phyloP scores from a whole-genome alignment of 768 basidiomycete genomes.

The Trametes cinnabarina region DNA sequence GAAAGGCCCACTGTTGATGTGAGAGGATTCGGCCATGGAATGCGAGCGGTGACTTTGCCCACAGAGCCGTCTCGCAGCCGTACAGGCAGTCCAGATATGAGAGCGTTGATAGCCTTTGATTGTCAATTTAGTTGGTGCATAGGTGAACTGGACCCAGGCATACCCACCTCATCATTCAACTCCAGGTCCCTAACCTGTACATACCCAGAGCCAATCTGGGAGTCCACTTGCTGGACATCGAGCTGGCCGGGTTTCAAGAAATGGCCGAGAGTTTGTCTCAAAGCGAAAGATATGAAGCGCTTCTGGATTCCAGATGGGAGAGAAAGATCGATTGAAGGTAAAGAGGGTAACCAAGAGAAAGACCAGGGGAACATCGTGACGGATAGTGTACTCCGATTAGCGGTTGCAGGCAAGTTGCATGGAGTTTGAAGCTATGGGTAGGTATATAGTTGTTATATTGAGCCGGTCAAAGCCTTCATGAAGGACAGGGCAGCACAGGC shows the following conservation, averaged over 20 bases:
- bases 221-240: slow-evolving; percentile 82
- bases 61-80: slow-evolving; percentile 69
- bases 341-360: slow-evolving; percentile 46
- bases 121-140: slow-evolving; percentile 13
- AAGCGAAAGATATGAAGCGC: slow-evolving; percentile 85
- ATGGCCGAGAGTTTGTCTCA: slow-evolving; percentile 80
- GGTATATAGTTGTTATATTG: neutral
- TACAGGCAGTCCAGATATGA: slow-evolving; percentile 65
- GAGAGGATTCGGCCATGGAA: slow-evolving; percentile 85
- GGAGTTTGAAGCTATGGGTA: neutral
- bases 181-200: slow-evolving; percentile 85
- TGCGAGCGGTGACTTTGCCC: slow-evolving; percentile 68
- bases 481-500: neutral
- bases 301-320: slow-evolving; percentile 76
- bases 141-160: slow-evolving; percentile 17
- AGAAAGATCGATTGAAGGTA: slow-evolving; percentile 64
- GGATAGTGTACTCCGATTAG: neutral
- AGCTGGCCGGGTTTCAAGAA: slow-evolving; percentile 88
- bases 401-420: neutral
- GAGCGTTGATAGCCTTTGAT: slow-evolving; percentile 74
- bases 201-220: slow-evolving; percentile 88
- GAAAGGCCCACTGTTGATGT: slow-evolving; percentile 71
- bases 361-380: slow-evolving; percentile 34
- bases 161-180: slow-evolving; percentile 68
- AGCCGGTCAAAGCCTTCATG: neutral